Evolutionary conservation across 305 asterid species (phyloP).

Genomic region (Fraxinus velutina): DNA sequence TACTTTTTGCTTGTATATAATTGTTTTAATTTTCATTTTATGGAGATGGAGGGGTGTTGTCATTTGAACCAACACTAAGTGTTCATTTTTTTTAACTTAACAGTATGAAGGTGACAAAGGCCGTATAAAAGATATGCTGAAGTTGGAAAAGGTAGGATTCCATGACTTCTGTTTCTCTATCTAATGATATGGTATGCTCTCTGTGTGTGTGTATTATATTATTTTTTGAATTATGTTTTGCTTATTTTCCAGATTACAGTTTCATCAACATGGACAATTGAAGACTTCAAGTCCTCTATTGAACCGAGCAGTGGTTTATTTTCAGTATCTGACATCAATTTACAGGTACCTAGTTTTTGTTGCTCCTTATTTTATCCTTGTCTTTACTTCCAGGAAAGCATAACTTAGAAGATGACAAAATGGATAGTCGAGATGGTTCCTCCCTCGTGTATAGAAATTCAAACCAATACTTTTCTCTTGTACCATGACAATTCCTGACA

Average conservation of each 20-base stretch:
- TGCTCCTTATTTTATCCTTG: neutral
- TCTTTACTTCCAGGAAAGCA: neutral
- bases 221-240: slow-evolving; percentile 17
- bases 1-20: neutral
- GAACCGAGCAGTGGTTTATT: slow-evolving; percentile 23
- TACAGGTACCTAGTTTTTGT: slow-evolving; percentile 49
- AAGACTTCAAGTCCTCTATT: slow-evolving; percentile 38
- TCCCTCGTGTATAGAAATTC: neutral
- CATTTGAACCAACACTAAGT: neutral
- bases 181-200: neutral
- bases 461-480: neutral
- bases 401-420: neutral
- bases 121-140: slow-evolving; percentile 63
- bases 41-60: neutral
- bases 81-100: slow-evolving; percentile 22
- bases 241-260: slow-evolving; percentile 49
- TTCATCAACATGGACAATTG: slow-evolving; percentile 48
- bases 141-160: slow-evolving; percentile 63
- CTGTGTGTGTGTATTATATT: neutral
- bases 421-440: neutral
- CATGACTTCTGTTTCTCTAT: slow-evolving; percentile 13
- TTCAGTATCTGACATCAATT: slow-evolving; percentile 41
- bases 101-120: slow-evolving; percentile 85
- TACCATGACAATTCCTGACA: neutral
- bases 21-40: neutral